Evolutionary conservation across 306 rosid species (phyloP).

Genomic region (Sesbania bispinosa): DNA sequence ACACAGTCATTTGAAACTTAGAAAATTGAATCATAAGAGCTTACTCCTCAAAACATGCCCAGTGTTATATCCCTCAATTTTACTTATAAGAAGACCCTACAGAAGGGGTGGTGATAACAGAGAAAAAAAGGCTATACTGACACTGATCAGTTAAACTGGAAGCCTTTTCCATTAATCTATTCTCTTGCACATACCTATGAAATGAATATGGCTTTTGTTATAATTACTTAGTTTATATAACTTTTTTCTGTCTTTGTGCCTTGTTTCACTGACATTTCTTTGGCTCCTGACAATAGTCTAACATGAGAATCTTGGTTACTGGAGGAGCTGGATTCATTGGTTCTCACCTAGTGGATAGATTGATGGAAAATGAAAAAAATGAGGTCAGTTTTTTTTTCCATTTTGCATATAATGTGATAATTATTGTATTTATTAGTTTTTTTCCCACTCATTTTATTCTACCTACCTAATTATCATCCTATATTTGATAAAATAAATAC

Average conservation of each 20-base stretch:
- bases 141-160: neutral
- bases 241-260: neutral
- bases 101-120: neutral
- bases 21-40: neutral
- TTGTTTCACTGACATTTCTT: conserved; percentile 14
- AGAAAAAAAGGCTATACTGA: no score
- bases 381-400: conserved; percentile 54
- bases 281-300: conserved; percentile 51
- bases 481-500: neutral
- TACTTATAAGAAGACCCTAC: neutral
- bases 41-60: neutral
- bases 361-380: conserved; percentile 94
- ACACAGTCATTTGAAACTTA: neutral
- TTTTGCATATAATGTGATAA: conserved; percentile 1
- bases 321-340: conserved; percentile 99
- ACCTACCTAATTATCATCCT: neutral
- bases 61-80: neutral
- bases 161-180: neutral
- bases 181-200: neutral
- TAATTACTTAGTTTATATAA: neutral
- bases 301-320: conserved; percentile 89
- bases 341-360: conserved; percentile 90
- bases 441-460: neutral
- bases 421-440: neutral
- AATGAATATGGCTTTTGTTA: neutral